Base-by-base conservation (phyloP, 352 stramenopile genomes). In the Nothophytophthora sp. region DNA sequence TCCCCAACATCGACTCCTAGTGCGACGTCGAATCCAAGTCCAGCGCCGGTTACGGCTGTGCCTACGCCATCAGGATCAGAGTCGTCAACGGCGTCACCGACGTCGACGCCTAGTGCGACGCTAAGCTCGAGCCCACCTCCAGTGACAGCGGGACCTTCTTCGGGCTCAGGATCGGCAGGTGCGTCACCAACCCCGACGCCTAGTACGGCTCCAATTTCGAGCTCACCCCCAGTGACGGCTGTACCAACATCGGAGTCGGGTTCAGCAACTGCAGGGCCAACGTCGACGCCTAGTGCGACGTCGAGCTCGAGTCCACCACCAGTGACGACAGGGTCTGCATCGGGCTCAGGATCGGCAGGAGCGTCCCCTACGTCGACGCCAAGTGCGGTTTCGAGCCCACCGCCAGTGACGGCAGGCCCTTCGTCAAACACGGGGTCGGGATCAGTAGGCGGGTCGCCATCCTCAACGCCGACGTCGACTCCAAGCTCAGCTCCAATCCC, bases 391-490 rank as follows among this genome's bases (percentile, higher is more conserved):
- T n/a, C n/a, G 16, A 67, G 46, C n/a, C 53, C 55, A 29, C 44
- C 52, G 30, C 49, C 58, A 19, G 36, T 59, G 19, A 65, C 53
- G 44, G 39, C 45, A 16, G 55, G 49, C 20, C 53, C 58, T 51
- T 34, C 40, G 13, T 62, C 52, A 20, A 20, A 35, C 18, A 38
- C 42, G 25, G 36, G 25, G 1, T 62, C 48, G 9, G 32, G 36
- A 5, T 42, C 50, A 15, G 40, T 20, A 15, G 53, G 46, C 48
- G 18, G 20, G 19, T 35, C 46, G n/a, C 15, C 29, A 15, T 37
- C 28, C 11, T 33, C 50, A n/a, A 57, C 42, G 8, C 25, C 40
- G 24, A 63, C 48, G n/a, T 37, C 47, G 7, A 44, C 33, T 8
- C n/a, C 50, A n/a, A 67, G 44, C 12, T 44, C 45, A 12, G 20